Evolutionary conservation across 768 basidiomycete genomes (phyloP).

Genomic region (Pleurotus djamor): DNA sequence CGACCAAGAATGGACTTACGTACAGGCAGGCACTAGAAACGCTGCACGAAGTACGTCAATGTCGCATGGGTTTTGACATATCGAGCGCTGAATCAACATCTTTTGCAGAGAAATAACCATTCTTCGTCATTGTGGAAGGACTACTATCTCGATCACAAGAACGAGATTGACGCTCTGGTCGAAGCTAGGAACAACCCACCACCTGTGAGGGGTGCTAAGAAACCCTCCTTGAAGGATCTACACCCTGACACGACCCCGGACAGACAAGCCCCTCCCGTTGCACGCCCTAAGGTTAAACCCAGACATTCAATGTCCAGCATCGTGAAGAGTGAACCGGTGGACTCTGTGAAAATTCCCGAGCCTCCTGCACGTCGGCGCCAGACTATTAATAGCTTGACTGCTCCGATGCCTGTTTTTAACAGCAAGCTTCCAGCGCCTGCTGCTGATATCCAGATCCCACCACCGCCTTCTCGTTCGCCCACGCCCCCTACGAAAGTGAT

Average conservation of each 20-base stretch:
- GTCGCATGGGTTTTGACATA: not conserved
- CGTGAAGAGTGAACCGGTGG: conserved; percentile 21
- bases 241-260: not conserved
- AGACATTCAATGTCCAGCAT: not conserved
- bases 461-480: conserved; percentile 68
- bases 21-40: conserved; percentile 11
- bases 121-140: conserved; percentile 75
- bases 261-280: not conserved
- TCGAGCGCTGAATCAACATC: conserved; percentile 9
- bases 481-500: conserved; percentile 57
- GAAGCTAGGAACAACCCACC: conserved; percentile 21
- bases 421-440: conserved; percentile 59
- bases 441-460: conserved; percentile 55
- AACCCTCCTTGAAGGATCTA: conserved; percentile 9
- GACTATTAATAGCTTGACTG: conserved; percentile 63
- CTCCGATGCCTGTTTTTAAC: conserved; percentile 41
- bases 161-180: conserved; percentile 47
- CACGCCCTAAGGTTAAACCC: not conserved
- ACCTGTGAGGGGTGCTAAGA: conserved; percentile 12
- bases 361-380: conserved; percentile 27
- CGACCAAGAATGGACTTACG: conserved; percentile 8
- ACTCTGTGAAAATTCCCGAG: conserved; percentile 19
- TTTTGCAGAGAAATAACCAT: conserved; percentile 41
- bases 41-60: conserved; percentile 11
- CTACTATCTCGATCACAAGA: conserved; percentile 71